Conservation (phyloP, 1,284 basidiomycete genomes). For the Thelephora terrestris region DNA sequence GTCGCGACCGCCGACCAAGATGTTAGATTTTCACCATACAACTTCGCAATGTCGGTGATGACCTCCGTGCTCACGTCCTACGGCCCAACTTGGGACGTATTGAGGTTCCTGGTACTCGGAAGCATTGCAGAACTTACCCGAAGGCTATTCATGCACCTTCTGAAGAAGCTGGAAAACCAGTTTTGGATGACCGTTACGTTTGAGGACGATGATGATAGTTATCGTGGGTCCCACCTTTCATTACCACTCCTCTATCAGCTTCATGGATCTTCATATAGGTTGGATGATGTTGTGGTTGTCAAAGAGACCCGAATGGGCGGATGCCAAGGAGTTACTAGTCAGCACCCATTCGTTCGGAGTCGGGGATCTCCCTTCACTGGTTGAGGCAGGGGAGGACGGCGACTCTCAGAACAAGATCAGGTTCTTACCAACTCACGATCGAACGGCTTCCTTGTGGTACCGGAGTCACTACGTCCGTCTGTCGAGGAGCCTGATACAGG, state of each 20-base stretch:
- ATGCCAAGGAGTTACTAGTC: conserved; percentile 42
- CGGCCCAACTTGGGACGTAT: conserved; percentile 16
- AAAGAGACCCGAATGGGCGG: conserved; percentile 38
- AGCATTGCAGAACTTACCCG: conserved; percentile 11
- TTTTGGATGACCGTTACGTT: conserved; percentile 16
- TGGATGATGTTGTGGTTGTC: conserved; percentile 60
- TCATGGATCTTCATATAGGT: not conserved
- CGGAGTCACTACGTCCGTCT: conserved; percentile 37
- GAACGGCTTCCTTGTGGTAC: conserved; percentile 40
- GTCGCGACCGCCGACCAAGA: too few relatives aligned
- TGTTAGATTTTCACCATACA: too few relatives aligned
- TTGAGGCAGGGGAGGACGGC: conserved; percentile 28
- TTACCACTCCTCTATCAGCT: too few relatives aligned
- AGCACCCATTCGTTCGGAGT: conserved; percentile 32
- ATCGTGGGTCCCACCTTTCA: too few relatives aligned
- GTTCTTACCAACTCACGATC: conserved; percentile 37
- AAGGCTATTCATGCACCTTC: conserved; percentile 5
- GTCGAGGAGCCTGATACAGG: conserved; percentile 25
- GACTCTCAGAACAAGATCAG: conserved; percentile 25
- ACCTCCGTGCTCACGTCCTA: conserved; percentile 10
- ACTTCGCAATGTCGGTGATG: conserved; percentile 3
- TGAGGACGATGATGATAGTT: conserved; percentile 20
- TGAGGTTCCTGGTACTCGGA: conserved; percentile 21
- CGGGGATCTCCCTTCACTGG: conserved; percentile 20
- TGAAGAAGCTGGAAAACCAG: conserved; percentile 7